Conservation (phyloP, 352 stramenopile genomes). For the Globisporangium viniferum region DNA sequence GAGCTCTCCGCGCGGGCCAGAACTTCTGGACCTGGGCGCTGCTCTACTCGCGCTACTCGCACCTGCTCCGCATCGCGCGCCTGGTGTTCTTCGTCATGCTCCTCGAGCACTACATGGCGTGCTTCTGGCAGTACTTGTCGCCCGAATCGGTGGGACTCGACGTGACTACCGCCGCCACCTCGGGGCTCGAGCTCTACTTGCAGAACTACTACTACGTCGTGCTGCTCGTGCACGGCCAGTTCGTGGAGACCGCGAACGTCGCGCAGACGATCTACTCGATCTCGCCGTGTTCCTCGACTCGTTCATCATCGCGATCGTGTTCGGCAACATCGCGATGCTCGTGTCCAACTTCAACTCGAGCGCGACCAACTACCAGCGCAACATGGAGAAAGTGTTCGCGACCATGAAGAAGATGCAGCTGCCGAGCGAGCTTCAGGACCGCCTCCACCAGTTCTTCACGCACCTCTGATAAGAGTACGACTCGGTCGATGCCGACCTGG, state of each 20-base stretch:
- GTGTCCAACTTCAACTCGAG: slow-evolving; percentile 12
- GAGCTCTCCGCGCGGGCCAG: not conserved
- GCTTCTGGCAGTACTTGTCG: slow-evolving; percentile 10
- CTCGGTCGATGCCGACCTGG: slow-evolving; percentile 29
- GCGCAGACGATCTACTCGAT: slow-evolving; percentile 4
- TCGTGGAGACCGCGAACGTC: not conserved
- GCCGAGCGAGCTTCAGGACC: slow-evolving; percentile 24
- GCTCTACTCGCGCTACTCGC: slow-evolving; percentile 18
- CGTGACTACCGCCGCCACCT: not conserved
- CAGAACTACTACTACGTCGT: not conserved
- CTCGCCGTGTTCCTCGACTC: slow-evolving; percentile 1
- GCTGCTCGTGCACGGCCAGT: slow-evolving; percentile 2
- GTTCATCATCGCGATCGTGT: slow-evolving; percentile 13
- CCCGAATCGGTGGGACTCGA: not conserved
- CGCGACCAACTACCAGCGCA: slow-evolving; percentile 21
- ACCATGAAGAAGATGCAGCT: slow-evolving; percentile 23
- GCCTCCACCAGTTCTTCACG: slow-evolving; percentile 36
- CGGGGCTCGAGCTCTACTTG: not conserved
- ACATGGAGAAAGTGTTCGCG: slow-evolving; percentile 24
- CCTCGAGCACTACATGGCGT: slow-evolving; percentile 14
- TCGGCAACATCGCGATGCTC: slow-evolving; percentile 25
- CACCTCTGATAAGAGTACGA: slow-evolving; percentile 47
- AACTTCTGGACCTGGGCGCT: slow-evolving; percentile 10
- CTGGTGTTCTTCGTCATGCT: slow-evolving; percentile 10
- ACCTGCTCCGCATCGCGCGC: slow-evolving; percentile 10